A percentile compares a stretch with the other conserved stretches of the same genome.
phyloP scores from a whole-genome alignment of 169 alveolate species.

The Cyclospora cayetanensis region DNA sequence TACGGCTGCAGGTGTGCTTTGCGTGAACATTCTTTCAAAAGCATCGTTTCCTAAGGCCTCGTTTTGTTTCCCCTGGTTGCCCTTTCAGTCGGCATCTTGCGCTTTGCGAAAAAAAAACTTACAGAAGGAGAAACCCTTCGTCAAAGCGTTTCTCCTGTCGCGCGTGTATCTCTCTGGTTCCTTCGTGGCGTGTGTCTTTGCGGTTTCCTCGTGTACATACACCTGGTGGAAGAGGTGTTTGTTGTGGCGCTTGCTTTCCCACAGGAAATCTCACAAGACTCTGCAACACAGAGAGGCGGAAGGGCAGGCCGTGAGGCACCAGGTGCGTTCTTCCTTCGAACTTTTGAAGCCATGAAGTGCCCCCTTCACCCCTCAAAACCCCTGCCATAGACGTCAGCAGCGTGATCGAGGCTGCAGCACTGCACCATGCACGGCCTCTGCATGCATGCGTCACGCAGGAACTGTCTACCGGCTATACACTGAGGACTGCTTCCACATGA shows the following conservation, averaged over 20 bases:
- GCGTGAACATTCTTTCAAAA: no score
- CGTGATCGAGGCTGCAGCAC: no score
- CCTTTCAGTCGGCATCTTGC: no score
- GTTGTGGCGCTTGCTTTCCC: not conserved
- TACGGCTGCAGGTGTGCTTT: not conserved
- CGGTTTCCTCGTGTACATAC: not conserved
- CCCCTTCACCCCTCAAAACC: no score
- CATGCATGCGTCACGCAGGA: not conserved
- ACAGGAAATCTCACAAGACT: slow-evolving; percentile 85
- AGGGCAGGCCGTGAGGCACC: slow-evolving; percentile 95
- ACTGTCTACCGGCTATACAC: slow-evolving; percentile 58
- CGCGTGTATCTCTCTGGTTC: not conserved
- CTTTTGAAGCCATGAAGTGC: not conserved
- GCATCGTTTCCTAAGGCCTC: no score
- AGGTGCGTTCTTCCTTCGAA: not conserved
- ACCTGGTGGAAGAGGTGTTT: no score
- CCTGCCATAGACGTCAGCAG: no score
- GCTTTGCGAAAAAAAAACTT: no score
- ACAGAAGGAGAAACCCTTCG: no score
- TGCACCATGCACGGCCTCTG: not conserved
- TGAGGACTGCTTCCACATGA: slow-evolving; percentile 21
- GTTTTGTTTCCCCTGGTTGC: no score
- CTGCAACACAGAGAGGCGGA: slow-evolving; percentile 99
- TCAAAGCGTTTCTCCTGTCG: not conserved
- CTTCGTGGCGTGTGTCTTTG: not conserved